A percentile compares a stretch with the other conserved stretches of the same genome.
phyloP scores from a whole-genome alignment of 78 protist species.

The Dictyostelium capitatum region DNA sequence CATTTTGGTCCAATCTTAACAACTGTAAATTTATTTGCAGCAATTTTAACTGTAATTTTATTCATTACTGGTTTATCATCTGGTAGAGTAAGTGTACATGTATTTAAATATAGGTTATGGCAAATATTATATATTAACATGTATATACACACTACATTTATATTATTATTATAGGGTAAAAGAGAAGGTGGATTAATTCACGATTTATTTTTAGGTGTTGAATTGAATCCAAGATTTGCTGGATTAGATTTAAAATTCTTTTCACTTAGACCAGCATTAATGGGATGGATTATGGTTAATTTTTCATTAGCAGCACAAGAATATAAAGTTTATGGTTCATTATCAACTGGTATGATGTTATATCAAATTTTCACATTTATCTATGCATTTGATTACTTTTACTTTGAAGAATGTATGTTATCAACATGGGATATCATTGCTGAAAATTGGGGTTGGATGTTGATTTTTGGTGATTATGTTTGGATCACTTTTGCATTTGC shows the following conservation, averaged over 20 bases:
- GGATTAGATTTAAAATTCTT: slow-evolving; percentile 24
- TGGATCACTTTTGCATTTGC: slow-evolving; percentile 25
- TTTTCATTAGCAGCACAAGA: slow-evolving; percentile 35
- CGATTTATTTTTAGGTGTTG: slow-evolving; percentile 42
- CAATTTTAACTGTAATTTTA: slow-evolving; percentile 10
- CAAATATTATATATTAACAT: too few relatives aligned
- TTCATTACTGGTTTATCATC: slow-evolving; percentile 24
- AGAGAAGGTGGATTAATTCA: slow-evolving; percentile 23
- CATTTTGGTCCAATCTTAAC: slow-evolving; percentile 33
- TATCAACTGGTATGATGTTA: slow-evolving; percentile 25
- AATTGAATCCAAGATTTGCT: slow-evolving; percentile 35
- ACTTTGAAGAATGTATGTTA: slow-evolving; percentile 26
- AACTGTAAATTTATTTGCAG: slow-evolving; percentile 24
- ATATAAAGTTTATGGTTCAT: slow-evolving; percentile 23
- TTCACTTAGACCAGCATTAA: slow-evolving; percentile 30
- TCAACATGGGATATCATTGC: slow-evolving; percentile 36
- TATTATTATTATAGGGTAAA: not conserved
- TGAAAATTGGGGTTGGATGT: slow-evolving; percentile 35
- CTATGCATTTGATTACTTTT: slow-evolving; percentile 33
- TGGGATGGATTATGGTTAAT: slow-evolving; percentile 38
- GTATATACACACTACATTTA: too few relatives aligned
- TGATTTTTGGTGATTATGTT: slow-evolving; percentile 24
- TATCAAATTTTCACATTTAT: slow-evolving; percentile 39
- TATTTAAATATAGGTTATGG: too few relatives aligned
- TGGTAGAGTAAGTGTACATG: not conserved